Percentiles rank a stretch among this genome's conserved stretches.
Evolutionary conservation across 2,329 filamentous ascomycete genomes (phyloP).

Genomic region (Penicillium freii): DNA sequence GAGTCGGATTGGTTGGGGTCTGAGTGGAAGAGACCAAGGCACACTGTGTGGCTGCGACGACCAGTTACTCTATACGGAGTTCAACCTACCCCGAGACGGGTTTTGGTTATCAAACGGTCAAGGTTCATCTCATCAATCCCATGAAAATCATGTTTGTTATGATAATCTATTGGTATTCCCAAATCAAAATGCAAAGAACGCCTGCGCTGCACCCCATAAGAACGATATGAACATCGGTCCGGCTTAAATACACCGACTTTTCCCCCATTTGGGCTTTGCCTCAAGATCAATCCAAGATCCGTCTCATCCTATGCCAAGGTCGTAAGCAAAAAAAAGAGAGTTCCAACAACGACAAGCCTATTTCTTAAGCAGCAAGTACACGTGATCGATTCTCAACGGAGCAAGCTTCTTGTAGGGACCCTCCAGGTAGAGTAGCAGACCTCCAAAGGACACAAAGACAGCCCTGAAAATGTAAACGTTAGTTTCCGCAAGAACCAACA

Average conservation of each 20-base stretch:
- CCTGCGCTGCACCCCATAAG: conserved; percentile 41
- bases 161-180: conserved; percentile 38
- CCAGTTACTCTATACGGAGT: background rate
- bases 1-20: background rate
- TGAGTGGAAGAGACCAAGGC: background rate
- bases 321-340: conserved; percentile 10
- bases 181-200: conserved; percentile 40
- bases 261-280: conserved; percentile 11
- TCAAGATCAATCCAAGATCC: conserved; percentile 2
- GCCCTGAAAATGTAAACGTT: conserved; percentile 59
- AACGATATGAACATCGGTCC: conserved; percentile 20
- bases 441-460: conserved; percentile 91
- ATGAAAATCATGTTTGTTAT: conserved; percentile 19
- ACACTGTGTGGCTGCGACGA: background rate
- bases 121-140: conserved; percentile 2
- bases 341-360: conserved; percentile 38
- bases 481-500: background rate
- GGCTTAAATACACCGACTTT: conserved; percentile 24
- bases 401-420: conserved; percentile 96
- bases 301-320: conserved; percentile 2
- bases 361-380: conserved; percentile 94
- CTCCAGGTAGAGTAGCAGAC: conserved; percentile 83
- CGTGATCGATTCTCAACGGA: conserved; percentile 84
- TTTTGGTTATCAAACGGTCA: background rate
- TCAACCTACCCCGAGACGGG: background rate